Evolutionary conservation across 2,329 filamentous ascomycete species (phyloP).

Genomic region (Aspergillus terreus): DNA sequence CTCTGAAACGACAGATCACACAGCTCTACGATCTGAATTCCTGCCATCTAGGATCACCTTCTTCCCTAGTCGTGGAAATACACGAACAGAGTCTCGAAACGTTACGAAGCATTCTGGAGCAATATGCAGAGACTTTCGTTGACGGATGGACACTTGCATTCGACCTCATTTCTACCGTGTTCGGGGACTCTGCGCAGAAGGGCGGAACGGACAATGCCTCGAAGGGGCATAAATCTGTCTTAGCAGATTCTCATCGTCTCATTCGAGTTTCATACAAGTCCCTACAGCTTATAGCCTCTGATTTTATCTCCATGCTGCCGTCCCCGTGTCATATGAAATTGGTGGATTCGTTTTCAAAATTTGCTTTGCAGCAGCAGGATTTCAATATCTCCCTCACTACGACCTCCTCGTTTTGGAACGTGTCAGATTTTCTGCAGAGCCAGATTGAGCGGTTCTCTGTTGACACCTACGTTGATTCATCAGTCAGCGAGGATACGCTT

Average conservation of each 20-base stretch:
- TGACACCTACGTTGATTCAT: constrained; percentile 39
- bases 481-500: constrained; percentile 54
- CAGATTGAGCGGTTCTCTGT: constrained; percentile 42
- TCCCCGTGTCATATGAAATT: constrained; percentile 71
- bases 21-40: constrained; percentile 56
- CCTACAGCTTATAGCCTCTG: constrained; percentile 87
- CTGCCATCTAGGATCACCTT: constrained; percentile 54
- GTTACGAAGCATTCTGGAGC: constrained; percentile 77
- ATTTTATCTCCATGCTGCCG: constrained; percentile 75
- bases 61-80: constrained; percentile 69
- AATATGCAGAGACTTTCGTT: constrained; percentile 77
- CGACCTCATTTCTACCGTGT: constrained; percentile 78
- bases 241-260: constrained; percentile 61
- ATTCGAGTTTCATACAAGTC: constrained; percentile 86
- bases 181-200: constrained; percentile 49
- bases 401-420: constrained; percentile 92
- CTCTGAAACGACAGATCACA: constrained; percentile 59
- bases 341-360: constrained; percentile 82
- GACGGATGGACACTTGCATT: constrained; percentile 85
- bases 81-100: constrained; percentile 77
- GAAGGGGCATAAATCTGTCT: constrained; percentile 18
- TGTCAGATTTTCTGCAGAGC: constrained; percentile 76
- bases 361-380: constrained; percentile 85
- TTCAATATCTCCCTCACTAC: constrained; percentile 94
- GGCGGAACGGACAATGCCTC: constrained; percentile 7